These are phyloP conservation scores for Yamadazyma aaseri DNA, from an alignment of 1,139 yeast species.

Conservation along the genomic window DNA sequence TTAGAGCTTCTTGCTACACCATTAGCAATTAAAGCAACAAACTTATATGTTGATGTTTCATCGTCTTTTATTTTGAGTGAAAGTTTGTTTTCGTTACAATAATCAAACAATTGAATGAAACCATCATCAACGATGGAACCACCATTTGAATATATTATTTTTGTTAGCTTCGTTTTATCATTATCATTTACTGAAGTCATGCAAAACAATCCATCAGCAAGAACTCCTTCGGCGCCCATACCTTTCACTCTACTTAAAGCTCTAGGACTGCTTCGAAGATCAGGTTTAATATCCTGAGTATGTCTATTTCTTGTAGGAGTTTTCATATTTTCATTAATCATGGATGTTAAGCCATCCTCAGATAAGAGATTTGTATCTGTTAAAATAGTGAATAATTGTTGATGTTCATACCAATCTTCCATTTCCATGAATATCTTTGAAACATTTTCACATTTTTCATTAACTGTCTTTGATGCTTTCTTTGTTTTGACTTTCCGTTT, in stretches of 20 bases:
- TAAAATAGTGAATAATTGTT: constrained; percentile 22
- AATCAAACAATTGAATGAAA: constrained; percentile 34
- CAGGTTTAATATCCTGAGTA: constrained; percentile 11
- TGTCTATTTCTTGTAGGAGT: constrained; percentile 16
- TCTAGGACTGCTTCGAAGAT: constrained; percentile 9
- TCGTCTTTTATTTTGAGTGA: constrained; percentile 6
- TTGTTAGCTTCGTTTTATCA: constrained; percentile 33
- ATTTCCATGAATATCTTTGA: constrained; percentile 34
- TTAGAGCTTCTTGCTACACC: constrained; percentile 65
- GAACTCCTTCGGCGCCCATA: constrained; percentile 11
- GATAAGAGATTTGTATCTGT: constrained; percentile 2
- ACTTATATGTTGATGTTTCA: constrained; percentile 24
- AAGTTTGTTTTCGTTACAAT: constrained; percentile 8
- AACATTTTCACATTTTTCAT: constrained; percentile 17
- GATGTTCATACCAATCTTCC: constrained; percentile 42
- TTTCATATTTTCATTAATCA: constrained; percentile 11
- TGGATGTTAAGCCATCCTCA: constrained; percentile 8
- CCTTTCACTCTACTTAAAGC: constrained; percentile 1
- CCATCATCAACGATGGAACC: constrained; percentile 54
- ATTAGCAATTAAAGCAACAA: constrained; percentile 67
- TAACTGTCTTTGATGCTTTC: constrained; percentile 5
- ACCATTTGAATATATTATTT: constrained; percentile 46
- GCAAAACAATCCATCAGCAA: constrained; percentile 31
- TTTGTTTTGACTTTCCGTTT: constrained; percentile 12
- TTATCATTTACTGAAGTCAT: constrained; percentile 39